A percentile compares a stretch with the other conserved stretches of the same genome.
Conservation (phyloP, 2,329 filamentous ascomycete genomes). For the Drechslera avenae region DNA sequence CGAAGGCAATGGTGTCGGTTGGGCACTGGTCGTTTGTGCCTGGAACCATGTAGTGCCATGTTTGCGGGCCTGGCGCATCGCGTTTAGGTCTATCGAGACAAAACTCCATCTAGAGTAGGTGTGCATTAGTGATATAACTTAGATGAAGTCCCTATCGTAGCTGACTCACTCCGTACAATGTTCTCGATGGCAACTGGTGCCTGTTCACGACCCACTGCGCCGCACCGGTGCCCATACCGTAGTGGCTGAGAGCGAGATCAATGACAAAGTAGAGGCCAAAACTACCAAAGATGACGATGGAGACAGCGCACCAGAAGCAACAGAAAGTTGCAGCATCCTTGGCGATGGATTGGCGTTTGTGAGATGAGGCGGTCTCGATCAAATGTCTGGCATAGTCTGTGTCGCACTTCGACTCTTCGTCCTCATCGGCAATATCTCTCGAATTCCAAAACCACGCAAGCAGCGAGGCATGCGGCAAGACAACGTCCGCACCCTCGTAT, state of each 20-base stretch:
- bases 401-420: constrained; percentile 20
- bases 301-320: constrained; percentile 9
- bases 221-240: constrained; percentile 11
- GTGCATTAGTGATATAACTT: no score
- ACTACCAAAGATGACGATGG: constrained; percentile 1
- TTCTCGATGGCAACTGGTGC: neutral
- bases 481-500: constrained; percentile 8
- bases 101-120: constrained; percentile 22
- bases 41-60: constrained; percentile 21
- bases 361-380: neutral
- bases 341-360: neutral
- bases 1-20: constrained; percentile 1
- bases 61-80: constrained; percentile 20
- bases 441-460: constrained; percentile 19
- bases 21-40: neutral
- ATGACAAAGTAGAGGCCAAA: constrained; percentile 8
- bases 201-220: constrained; percentile 8
- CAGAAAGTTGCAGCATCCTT: neutral
- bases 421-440: neutral
- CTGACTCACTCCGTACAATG: constrained; percentile 2
- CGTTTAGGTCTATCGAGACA: constrained; percentile 23
- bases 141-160: neutral
- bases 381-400: neutral
- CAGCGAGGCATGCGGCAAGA: constrained; percentile 19
- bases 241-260: constrained; percentile 6